phyloP scores from a whole-genome alignment of 768 basidiomycete species.

The Leccinum sublutescens region DNA sequence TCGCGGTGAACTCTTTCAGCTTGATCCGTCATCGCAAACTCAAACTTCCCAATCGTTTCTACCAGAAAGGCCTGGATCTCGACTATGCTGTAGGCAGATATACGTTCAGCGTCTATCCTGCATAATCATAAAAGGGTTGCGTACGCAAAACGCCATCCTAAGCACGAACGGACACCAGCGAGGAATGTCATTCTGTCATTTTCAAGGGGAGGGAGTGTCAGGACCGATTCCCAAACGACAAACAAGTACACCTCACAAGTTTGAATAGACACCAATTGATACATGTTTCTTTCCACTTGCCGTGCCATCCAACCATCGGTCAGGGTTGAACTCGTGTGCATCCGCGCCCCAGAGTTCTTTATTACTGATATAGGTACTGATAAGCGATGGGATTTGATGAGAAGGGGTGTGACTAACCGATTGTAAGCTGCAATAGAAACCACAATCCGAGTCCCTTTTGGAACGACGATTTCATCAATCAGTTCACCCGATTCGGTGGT shows the following conservation, averaged over 20 bases:
- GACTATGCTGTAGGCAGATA: background rate
- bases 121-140: background rate
- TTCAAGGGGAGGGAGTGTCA: background rate
- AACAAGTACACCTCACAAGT: slow-evolving; percentile 20
- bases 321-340: slow-evolving; percentile 32
- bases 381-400: background rate
- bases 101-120: background rate
- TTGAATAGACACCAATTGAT: slow-evolving; percentile 31
- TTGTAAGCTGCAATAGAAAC: slow-evolving; percentile 56
- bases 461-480: slow-evolving; percentile 44
- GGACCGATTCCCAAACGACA: background rate
- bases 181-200: slow-evolving; percentile 31
- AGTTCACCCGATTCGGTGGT: slow-evolving; percentile 43
- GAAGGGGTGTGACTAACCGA: slow-evolving; percentile 33
- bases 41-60: slow-evolving; percentile 52
- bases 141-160: slow-evolving; percentile 17
- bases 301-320: slow-evolving; percentile 26
- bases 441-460: slow-evolving; percentile 51
- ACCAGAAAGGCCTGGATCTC: slow-evolving; percentile 12
- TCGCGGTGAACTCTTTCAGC: slow-evolving; percentile 27
- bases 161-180: slow-evolving; percentile 23
- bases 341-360: slow-evolving; percentile 33
- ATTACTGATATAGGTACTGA: slow-evolving; percentile 13
- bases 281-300: slow-evolving; percentile 20
- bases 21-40: slow-evolving; percentile 35